Evolutionary conservation across 768 basidiomycete genomes (phyloP).

Genomic region (Lactarius deliciosus): DNA sequence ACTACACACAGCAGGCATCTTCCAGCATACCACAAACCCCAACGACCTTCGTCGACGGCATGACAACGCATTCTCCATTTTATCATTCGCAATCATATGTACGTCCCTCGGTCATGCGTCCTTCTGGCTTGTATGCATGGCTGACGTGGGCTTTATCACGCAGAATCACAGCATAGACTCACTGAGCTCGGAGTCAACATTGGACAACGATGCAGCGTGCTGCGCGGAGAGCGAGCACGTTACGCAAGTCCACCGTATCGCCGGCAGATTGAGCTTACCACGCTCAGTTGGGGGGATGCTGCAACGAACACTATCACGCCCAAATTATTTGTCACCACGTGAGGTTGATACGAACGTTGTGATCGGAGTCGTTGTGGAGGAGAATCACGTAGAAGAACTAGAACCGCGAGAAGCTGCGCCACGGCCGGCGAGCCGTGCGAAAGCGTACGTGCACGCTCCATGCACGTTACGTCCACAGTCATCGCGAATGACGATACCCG

Average conservation of each 20-base stretch:
- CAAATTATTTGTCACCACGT: slow-evolving; percentile 6
- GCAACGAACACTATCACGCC: slow-evolving; percentile 25
- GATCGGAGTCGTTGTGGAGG: slow-evolving; percentile 30
- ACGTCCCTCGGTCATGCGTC: neutral
- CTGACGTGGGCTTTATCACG: slow-evolving; percentile 13
- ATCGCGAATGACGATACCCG: slow-evolving; percentile 19
- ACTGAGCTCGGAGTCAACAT: slow-evolving; percentile 30
- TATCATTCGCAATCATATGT: slow-evolving; percentile 34
- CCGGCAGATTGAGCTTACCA: slow-evolving; percentile 23
- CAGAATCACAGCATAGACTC: slow-evolving; percentile 34
- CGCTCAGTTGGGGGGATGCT: slow-evolving; percentile 28
- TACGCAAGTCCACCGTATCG: slow-evolving; percentile 31
- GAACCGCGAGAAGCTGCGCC: slow-evolving; percentile 6
- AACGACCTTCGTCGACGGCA: slow-evolving; percentile 30
- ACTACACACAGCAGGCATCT: slow-evolving; percentile 13
- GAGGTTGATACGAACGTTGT: slow-evolving; percentile 20
- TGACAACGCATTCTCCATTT: slow-evolving; percentile 33
- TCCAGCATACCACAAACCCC: slow-evolving; percentile 28
- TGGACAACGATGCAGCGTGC: slow-evolving; percentile 7
- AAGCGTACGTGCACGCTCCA: slow-evolving; percentile 18
- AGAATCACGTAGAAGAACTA: slow-evolving; percentile 23
- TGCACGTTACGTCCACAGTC: slow-evolving; percentile 11
- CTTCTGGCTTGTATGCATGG: neutral
- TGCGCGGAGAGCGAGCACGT: slow-evolving; percentile 25
- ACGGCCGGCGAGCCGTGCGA: slow-evolving; percentile 1